Conservation (phyloP, 352 stramenopile genomes). For the Globisporangium nagaii region DNA sequence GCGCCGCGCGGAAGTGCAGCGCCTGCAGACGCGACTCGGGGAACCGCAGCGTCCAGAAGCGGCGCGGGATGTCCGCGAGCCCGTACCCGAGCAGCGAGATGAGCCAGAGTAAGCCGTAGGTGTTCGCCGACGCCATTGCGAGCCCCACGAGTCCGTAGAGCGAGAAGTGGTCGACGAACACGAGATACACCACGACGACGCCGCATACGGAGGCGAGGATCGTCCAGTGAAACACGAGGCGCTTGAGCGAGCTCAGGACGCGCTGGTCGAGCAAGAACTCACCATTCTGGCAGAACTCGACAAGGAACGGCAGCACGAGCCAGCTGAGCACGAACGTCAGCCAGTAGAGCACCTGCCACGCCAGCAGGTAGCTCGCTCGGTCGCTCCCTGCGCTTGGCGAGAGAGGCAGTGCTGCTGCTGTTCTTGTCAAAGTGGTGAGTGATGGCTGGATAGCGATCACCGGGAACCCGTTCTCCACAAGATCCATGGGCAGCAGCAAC, state of each 20-base stretch:
- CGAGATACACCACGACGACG: slow-evolving; percentile 40
- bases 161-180: slow-evolving; percentile 55
- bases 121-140: slow-evolving; percentile 58
- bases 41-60: slow-evolving; percentile 36
- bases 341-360: slow-evolving; percentile 66
- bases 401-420: not conserved
- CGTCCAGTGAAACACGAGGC: slow-evolving; percentile 55
- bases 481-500: slow-evolving; percentile 57
- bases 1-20: slow-evolving; percentile 48
- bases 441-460: too few species aligned
- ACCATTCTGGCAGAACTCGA: slow-evolving; percentile 55
- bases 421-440: too few species aligned
- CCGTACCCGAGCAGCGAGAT: slow-evolving; percentile 57
- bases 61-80: slow-evolving; percentile 50
- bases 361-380: slow-evolving; percentile 17
- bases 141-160: slow-evolving; percentile 40
- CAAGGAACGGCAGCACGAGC: slow-evolving; percentile 52
- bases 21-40: slow-evolving; percentile 33
- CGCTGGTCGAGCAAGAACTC: slow-evolving; percentile 46
- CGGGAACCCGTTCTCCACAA: slow-evolving; percentile 30
- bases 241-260: slow-evolving; percentile 26
- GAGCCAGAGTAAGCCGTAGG: slow-evolving; percentile 46
- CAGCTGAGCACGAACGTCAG: slow-evolving; percentile 59
- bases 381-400: not conserved
- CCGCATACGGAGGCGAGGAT: slow-evolving; percentile 23